phyloP scores from a whole-genome alignment of 106 monocot species.

The Hemerocallis citrina region DNA sequence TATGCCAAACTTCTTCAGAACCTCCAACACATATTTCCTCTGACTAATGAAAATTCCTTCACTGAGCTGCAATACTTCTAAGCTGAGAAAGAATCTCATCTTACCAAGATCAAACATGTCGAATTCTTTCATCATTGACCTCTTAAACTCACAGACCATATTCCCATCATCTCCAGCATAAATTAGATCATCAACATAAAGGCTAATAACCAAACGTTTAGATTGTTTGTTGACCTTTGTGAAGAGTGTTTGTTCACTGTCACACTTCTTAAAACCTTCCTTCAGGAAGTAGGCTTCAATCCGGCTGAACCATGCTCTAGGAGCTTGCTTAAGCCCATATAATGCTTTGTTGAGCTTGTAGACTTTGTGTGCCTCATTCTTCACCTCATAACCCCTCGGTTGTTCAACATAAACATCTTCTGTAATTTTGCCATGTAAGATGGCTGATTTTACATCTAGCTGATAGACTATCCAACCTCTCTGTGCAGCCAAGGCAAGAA shows the following conservation, averaged over 20 bases:
- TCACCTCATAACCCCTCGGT: not conserved
- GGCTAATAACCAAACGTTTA: not conserved
- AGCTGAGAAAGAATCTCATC: conserved; percentile 1
- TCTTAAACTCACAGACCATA: conserved; percentile 3
- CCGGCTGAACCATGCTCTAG: conserved; percentile 5
- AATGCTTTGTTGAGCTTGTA: conserved; percentile 2
- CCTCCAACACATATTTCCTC: conserved; percentile 2
- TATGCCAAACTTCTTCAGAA: conserved; percentile 5
- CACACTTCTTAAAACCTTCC: not conserved
- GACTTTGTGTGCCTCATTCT: not conserved
- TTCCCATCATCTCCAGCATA: conserved; percentile 1
- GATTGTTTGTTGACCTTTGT: not conserved
- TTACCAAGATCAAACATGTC: not conserved
- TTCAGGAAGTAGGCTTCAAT: conserved; percentile 4
- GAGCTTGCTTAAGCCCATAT: conserved; percentile 7
- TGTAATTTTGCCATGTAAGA: not conserved
- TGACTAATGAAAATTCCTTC: conserved; percentile 10
- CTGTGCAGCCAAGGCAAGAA: not conserved
- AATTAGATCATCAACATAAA: conserved; percentile 12
- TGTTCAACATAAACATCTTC: conserved; percentile 6
- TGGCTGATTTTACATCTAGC: conserved; percentile 13
- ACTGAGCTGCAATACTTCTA: not conserved
- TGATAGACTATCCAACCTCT: not conserved
- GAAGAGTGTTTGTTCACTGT: conserved; percentile 1
- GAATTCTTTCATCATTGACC: not conserved